Evolutionary conservation across 1,139 yeast genomes (phyloP).

Genomic region (Candida sp.): DNA sequence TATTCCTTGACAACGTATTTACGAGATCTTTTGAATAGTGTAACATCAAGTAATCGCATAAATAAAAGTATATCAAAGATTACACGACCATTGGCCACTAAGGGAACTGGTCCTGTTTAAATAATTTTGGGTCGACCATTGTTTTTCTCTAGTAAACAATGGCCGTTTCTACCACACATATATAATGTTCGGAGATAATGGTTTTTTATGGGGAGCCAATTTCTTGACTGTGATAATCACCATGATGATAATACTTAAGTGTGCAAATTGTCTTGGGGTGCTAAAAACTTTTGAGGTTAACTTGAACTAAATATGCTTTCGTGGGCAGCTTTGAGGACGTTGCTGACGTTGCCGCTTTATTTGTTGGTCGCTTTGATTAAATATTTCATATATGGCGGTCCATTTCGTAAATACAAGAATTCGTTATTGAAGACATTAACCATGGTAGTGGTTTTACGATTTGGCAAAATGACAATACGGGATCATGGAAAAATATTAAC

Average conservation of each 20-base stretch:
- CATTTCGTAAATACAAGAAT: background rate
- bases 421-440: background rate
- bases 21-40: background rate
- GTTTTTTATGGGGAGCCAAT: too few relatives aligned
- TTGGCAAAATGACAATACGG: background rate
- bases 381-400: background rate
- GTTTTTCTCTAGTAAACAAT: too few relatives aligned
- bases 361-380: background rate
- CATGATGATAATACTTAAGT: background rate
- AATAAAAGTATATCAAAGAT: too few relatives aligned
- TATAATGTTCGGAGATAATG: too few relatives aligned
- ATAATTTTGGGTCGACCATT: too few relatives aligned
- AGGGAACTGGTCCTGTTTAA: too few relatives aligned
- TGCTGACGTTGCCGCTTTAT: constrained; percentile 7
- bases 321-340: background rate
- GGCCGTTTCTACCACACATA: too few relatives aligned
- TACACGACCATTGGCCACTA: too few relatives aligned
- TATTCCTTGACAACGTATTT: background rate
- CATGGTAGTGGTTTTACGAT: background rate
- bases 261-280: background rate
- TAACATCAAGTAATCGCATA: too few relatives aligned
- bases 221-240: background rate
- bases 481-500: background rate
- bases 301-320: background rate
- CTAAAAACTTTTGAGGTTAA: background rate